These are phyloP conservation scores for Aspergillus pseudonomiae DNA, from an alignment of 2,329 filamentous ascomycete genomes.

Conservation along the genomic window DNA sequence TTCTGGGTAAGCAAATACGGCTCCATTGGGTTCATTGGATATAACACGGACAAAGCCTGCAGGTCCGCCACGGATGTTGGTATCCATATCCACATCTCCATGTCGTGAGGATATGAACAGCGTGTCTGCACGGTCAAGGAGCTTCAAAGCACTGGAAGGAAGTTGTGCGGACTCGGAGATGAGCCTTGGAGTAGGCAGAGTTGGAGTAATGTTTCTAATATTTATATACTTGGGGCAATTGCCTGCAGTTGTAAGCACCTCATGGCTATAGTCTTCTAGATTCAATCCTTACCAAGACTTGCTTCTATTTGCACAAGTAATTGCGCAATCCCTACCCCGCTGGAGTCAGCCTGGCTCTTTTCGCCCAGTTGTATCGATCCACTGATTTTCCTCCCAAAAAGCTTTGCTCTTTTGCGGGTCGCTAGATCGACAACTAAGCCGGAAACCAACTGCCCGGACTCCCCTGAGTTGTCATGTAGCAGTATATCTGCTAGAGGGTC, in stretches of 20 bases:
- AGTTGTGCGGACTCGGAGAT: conserved; percentile 54
- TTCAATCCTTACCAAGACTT: conserved; percentile 57
- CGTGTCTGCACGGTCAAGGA: conserved; percentile 69
- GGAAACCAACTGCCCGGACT: conserved; percentile 56
- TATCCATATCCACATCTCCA: conserved; percentile 71
- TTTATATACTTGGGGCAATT: conserved; percentile 91
- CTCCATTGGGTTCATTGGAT: conserved; percentile 52
- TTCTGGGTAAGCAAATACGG: conserved; percentile 73
- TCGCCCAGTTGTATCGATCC: conserved; percentile 53
- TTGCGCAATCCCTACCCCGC: conserved; percentile 44
- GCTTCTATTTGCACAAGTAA: conserved; percentile 71
- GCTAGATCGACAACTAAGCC: conserved; percentile 67
- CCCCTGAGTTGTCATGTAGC: conserved; percentile 51
- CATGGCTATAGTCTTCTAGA: background rate
- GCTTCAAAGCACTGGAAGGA: conserved; percentile 55
- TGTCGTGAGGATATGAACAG: conserved; percentile 76
- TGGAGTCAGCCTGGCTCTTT: conserved; percentile 21
- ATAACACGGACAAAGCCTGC: conserved; percentile 73
- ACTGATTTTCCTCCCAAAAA: conserved; percentile 70
- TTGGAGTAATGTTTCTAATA: conserved; percentile 64
- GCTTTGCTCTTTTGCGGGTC: conserved; percentile 71
- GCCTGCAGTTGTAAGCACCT: conserved; percentile 44
- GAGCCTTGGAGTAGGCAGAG: conserved; percentile 57
- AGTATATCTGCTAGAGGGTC: conserved; percentile 73
- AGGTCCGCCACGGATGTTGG: conserved; percentile 77